Evolutionary conservation across 176 grass and related monocot species (phyloP), one percentile per base, ranked within the genome.

Genomic region (Eragrostis nindensis): DNA sequence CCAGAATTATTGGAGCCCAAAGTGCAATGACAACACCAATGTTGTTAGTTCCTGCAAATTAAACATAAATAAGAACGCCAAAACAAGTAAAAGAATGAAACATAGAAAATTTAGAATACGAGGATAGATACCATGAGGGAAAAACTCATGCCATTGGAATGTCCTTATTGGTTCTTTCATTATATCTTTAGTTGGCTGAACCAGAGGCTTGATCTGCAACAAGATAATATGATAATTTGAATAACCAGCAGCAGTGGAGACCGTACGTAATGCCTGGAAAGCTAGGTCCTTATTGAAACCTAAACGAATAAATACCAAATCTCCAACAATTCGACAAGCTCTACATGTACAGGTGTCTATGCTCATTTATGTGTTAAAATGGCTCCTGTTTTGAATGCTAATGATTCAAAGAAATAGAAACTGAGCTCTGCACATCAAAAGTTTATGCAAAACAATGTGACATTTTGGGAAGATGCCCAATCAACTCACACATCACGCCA

Each of bases 1-100:
- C 96, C 45, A 95, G 86, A n/a, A 99, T 93, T 84, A 99, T 99
- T 39, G 96, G 96, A 89, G 96, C 88, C 96, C 96, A 99, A 21
- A 93, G 77, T 55, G 96, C 88, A 71, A 99, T 91, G 74, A 99
- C 88, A 69, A 95, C 84, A 55, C 96, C 96, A 76, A 99, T 88
- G 55, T 99, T 99, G 78, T 95, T 95, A 63, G 62, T 94, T 68
- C 90, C 96, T 99, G 81, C 84, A 89, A 70, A 87, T 39, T 68
- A 54, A 82, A 86, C 56, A 44, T 56, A 79, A 52, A 84, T 89
- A 74, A 80, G 75, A 83, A 73, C 17, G 4, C 25, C 16, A 63
- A 86, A 66, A 59, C 42, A 74, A 71, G 60, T 76, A 11, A 39
- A 68, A 75, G 32, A 80, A 69, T 83, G 53, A 17, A 80, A 80